These are phyloP conservation scores for Tolypocladium capitatum DNA, from an alignment of 2,329 filamentous ascomycete genomes.

Conservation along the genomic window DNA sequence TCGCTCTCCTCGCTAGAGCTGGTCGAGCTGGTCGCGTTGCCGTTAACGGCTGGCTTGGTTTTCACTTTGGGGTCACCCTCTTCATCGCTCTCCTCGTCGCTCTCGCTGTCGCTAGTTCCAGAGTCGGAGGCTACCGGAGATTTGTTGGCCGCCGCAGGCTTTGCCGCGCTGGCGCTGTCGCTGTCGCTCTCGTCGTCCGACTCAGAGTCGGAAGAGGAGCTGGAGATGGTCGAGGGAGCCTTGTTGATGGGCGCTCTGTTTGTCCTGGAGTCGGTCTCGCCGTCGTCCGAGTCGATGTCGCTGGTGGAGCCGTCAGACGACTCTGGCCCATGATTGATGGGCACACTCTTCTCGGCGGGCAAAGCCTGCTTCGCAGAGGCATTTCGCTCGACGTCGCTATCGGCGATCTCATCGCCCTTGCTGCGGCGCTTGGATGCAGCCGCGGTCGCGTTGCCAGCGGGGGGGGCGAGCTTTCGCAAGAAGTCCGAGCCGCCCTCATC, in stretches of 20 bases:
- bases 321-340: constrained; percentile 8
- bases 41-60: constrained; percentile 8
- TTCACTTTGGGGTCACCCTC: constrained; percentile 8
- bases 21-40: constrained; percentile 7
- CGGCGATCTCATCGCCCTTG: constrained; percentile 26
- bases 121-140: constrained; percentile 9
- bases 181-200: constrained; percentile 15
- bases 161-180: constrained; percentile 12
- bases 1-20: constrained; percentile 10
- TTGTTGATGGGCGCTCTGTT: constrained; percentile 1
- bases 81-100: constrained; percentile 7
- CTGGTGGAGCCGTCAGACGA: constrained; percentile 12
- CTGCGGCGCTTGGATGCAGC: constrained; percentile 13
- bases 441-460: constrained; percentile 4
- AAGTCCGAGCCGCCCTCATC: constrained; percentile 18
- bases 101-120: constrained; percentile 11
- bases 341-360: neutral
- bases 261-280: constrained; percentile 7
- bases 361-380: constrained; percentile 4
- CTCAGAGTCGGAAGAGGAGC: constrained; percentile 12
- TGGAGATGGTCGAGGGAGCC: constrained; percentile 4
- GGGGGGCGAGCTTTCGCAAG: constrained; percentile 17
- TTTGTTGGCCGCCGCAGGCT: constrained; percentile 5
- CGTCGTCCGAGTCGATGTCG: constrained; percentile 15
- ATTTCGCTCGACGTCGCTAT: constrained; percentile 26